phyloP scores from a whole-genome alignment of 345 rosid species.

The Bruguiera parviflora region DNA sequence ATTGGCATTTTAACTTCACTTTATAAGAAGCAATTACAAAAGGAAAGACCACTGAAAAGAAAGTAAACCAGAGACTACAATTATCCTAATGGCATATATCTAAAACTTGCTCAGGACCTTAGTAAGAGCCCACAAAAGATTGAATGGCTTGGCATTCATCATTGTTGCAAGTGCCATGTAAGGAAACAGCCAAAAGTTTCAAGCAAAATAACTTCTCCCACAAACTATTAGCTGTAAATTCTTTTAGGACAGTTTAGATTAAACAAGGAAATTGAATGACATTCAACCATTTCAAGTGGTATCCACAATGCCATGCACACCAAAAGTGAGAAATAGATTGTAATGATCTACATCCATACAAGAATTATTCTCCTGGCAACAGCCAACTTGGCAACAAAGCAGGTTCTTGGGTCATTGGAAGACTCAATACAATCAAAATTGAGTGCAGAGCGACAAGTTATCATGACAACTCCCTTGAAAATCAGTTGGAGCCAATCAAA shows the following conservation, averaged over 20 bases:
- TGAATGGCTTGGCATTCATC: no score
- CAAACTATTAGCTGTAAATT: not conserved
- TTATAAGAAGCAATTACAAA: no score
- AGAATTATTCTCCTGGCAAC: no score
- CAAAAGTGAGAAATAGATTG: not conserved
- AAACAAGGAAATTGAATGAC: not conserved
- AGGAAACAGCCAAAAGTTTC: no score
- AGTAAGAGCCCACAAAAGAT: no score
- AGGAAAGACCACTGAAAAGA: no score
- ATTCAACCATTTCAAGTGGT: not conserved
- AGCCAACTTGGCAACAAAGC: not conserved
- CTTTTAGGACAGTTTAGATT: not conserved
- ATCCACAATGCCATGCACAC: not conserved
- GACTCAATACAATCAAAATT: not conserved
- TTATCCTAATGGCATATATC: no score
- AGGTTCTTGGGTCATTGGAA: not conserved
- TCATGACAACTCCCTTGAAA: not conserved
- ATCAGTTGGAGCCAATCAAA: not conserved
- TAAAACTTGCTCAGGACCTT: no score
- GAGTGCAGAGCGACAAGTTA: not conserved
- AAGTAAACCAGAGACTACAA: no score
- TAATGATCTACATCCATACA: not conserved
- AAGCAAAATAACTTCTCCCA: not conserved
- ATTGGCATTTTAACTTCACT: no score
- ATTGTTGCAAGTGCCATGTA: no score